Conservation (phyloP, 306 rosid species). For the Begonia fuchsioides region DNA sequence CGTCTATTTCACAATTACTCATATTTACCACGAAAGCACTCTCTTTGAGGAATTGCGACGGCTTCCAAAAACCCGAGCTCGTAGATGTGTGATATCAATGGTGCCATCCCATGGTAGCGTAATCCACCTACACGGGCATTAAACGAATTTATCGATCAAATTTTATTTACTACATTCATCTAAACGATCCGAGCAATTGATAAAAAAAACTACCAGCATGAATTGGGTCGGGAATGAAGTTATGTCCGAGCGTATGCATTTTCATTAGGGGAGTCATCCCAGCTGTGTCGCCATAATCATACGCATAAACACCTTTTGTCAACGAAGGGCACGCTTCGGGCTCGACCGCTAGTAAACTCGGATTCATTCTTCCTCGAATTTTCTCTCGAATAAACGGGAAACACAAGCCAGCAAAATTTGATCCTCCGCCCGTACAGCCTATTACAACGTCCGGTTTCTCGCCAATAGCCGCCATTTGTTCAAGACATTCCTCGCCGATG, state of each 20-base stretch:
- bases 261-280: conserved; percentile 96
- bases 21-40: conserved; percentile 81
- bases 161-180: not conserved
- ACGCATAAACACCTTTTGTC: conserved; percentile 63
- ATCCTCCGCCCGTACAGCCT: conserved; percentile 94
- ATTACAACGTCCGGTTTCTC: conserved; percentile 82
- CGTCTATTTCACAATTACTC: not conserved
- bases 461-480: conserved; percentile 86
- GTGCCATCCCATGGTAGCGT: conserved; percentile 98
- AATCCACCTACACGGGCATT: conserved; percentile 45
- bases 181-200: not conserved
- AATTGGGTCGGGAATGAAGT: conserved; percentile 89
- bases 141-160: not conserved
- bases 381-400: conserved; percentile 84
- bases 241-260: conserved; percentile 91
- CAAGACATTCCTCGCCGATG: conserved; percentile 80
- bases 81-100: conserved; percentile 76
- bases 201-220: conserved; percentile 53
- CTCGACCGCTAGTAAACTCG: conserved; percentile 82
- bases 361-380: conserved; percentile 57
- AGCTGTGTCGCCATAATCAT: conserved; percentile 83
- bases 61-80: conserved; percentile 87
- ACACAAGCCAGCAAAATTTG: conserved; percentile 86
- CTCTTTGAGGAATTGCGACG: conserved; percentile 73
- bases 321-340: conserved; percentile 92